Evolutionary conservation across 106 monocot species (phyloP), one percentile per base, ranked within the genome.

Genomic region (Gastrodia elata): DNA sequence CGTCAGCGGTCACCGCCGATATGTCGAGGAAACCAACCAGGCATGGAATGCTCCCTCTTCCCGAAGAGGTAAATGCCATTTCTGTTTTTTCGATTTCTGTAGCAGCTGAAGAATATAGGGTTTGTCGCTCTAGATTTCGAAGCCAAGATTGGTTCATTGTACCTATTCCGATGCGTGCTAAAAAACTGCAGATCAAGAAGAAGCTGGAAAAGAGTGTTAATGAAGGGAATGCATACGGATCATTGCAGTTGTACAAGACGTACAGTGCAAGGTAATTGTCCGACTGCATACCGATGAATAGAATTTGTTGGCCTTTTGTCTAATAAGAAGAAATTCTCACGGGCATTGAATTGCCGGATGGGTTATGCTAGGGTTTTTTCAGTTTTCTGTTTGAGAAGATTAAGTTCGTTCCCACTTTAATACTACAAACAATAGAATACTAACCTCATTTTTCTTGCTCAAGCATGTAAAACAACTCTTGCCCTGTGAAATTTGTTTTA

Each of bases 171-270:
- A 40, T 69, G 69, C 25, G 34, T 69, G 32, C 41, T 0, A 26
- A 40, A 10, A 43, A 20, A 72, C 33, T 78, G 65, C 26, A 78
- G 78, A 72, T 78, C 65, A 65, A 73, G 34, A 39, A 72, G 73
- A 78, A 73, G 43, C 71, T 78, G 36, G 72, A 78, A 46, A 78
- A 73, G 72, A 65, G 20, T 13, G 78, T 78, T 5, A 67, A 78
- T 13, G 78, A 78, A 34, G 78, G 78, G 27, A 78, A 78, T 67
- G 39, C 65, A 3, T 78, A 78, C 27, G 78, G 78, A 8, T 72
- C 78, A 1, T 42, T 72, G n/a, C 78, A 78, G 78, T 59, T 78
- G 78, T 78, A 78, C 61, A 78, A 78, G 34, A 72, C 78, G 8
- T 78, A 78, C 65, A 78, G 72, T 38, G 72, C 65, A 40, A 78